phyloP scores from a whole-genome alignment of 1,139 yeast genomes.

The Kodamaea alishanica region DNA sequence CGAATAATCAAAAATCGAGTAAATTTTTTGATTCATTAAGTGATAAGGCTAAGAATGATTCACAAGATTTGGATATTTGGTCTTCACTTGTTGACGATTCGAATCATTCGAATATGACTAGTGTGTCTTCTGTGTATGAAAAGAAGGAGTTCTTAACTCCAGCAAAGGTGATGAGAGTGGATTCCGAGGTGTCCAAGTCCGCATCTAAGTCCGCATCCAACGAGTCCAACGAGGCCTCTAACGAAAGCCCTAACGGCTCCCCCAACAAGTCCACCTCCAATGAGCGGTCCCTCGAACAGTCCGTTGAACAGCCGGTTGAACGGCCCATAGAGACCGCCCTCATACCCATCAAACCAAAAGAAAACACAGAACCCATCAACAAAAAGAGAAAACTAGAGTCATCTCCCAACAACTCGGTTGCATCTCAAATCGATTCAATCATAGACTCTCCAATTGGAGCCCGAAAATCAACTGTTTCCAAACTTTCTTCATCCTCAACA shows the following conservation, averaged over 20 bases:
- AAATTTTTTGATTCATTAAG: conserved; percentile 23
- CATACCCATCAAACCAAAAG: conserved; percentile 8
- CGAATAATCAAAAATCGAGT: conserved; percentile 6
- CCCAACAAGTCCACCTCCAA: too few species aligned
- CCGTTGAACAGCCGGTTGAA: background rate
- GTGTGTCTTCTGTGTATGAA: conserved; percentile 30
- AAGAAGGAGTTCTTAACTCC: conserved; percentile 34
- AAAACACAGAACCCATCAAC: background rate
- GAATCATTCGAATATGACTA: conserved; percentile 22
- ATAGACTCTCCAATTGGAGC: conserved; percentile 33
- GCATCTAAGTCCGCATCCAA: conserved; percentile 10
- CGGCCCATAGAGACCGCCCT: background rate
- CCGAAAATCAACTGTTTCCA: conserved; percentile 9
- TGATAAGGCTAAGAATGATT: too few species aligned
- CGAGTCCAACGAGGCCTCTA: conserved; percentile 19
- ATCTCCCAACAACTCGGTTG: conserved; percentile 39
- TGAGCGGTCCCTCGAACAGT: background rate
- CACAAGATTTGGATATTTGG: too few species aligned
- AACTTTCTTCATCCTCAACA: conserved; percentile 1
- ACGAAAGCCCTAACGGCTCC: too few species aligned
- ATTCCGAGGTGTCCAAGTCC: background rate
- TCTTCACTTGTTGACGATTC: too few species aligned
- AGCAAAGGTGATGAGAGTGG: conserved; percentile 25
- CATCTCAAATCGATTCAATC: conserved; percentile 35
- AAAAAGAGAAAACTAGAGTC: conserved; percentile 6